Conservation (phyloP, 371 early-diverging fungal genomes). For the Phascolomyces articulosus region DNA sequence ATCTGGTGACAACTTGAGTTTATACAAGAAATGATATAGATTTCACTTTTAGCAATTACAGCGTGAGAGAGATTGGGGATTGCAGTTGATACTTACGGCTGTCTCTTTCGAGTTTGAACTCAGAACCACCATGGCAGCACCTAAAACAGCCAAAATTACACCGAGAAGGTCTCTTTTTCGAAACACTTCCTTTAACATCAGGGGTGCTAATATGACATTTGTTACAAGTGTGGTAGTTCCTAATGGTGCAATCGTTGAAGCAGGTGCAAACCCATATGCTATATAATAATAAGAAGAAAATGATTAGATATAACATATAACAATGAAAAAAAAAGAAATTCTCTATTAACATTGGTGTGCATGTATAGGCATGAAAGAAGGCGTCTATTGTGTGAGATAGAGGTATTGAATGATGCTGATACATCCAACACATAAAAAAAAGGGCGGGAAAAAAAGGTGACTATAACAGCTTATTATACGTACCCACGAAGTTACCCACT, state of each 20-base stretch:
- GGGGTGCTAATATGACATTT: slow-evolving; percentile 76
- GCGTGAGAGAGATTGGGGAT: too few species aligned
- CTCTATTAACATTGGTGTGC: too few species aligned
- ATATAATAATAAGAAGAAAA: too few species aligned
- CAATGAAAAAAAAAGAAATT: not conserved
- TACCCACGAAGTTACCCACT: slow-evolving; percentile 62
- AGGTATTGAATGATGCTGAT: too few species aligned
- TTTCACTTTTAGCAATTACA: not conserved
- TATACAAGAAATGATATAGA: not conserved
- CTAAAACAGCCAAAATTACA: slow-evolving; percentile 67
- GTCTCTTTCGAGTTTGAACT: slow-evolving; percentile 65
- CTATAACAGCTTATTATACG: not conserved
- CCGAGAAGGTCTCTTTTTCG: slow-evolving; percentile 71
- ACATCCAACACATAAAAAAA: slow-evolving; percentile 4
- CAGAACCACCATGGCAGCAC: slow-evolving; percentile 71
- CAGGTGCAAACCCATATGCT: slow-evolving; percentile 84
- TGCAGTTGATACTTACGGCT: slow-evolving; percentile 54
- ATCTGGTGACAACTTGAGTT: slow-evolving; percentile 61
- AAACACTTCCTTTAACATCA: slow-evolving; percentile 71
- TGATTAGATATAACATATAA: not conserved
- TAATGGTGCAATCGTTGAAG: slow-evolving; percentile 81
- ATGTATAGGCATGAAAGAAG: too few species aligned
- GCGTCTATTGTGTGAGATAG: too few species aligned
- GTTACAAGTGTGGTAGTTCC: slow-evolving; percentile 76
- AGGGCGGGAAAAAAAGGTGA: not conserved